Evolutionary conservation across 139 green algal species (phyloP), one percentile per base, ranked within the genome.

Genomic region (Tetradesmus obliquus): DNA sequence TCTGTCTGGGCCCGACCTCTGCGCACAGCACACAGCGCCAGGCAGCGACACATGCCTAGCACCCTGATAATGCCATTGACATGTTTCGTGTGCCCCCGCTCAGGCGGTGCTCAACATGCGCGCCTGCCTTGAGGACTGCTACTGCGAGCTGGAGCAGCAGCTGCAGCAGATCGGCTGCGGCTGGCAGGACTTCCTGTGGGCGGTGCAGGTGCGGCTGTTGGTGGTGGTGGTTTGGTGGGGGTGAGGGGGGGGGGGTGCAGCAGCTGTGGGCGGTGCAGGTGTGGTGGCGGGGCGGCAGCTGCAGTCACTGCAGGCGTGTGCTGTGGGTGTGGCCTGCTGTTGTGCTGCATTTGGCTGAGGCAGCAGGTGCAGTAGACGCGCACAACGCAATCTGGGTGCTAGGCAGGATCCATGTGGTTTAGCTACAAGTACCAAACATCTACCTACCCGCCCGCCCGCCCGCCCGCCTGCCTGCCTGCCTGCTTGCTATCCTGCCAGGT

Each of bases 101-200:
- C 71, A 90, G 86, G 86, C 86, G 51, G 71, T 90, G 5, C 7
- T 90, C 2, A 71, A 84, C 51, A 84, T 84, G 71, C 71, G 71
- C 0, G 3, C 19, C 0, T 71, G 69, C 54, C 71, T 90, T 9
- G 71, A 90, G 72, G 87, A 81, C 80, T 93, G 87, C 91, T 93
- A 79, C 20, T 19, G 91, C 71, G 90, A 84, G 57, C 55, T 93
- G 58, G 71, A 88, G 72, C 55, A 60, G 1, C 79, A 93, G 88
- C 88, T 94, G 5, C n/a, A 69, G n/a, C 82, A 32, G 1, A 72
- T 94, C 15, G 88, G 90, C 3, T 92, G 81, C 58, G 87, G 84
- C 66, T 93, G 90, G 91, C 5, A 76, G 60, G 92, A 93, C 85
- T 94, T 95, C 85, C 83, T 94, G 55, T 93, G 79, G 74, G 92